phyloP scores from a whole-genome alignment of 345 rosid species.

The Gossypium rotundifolium region DNA sequence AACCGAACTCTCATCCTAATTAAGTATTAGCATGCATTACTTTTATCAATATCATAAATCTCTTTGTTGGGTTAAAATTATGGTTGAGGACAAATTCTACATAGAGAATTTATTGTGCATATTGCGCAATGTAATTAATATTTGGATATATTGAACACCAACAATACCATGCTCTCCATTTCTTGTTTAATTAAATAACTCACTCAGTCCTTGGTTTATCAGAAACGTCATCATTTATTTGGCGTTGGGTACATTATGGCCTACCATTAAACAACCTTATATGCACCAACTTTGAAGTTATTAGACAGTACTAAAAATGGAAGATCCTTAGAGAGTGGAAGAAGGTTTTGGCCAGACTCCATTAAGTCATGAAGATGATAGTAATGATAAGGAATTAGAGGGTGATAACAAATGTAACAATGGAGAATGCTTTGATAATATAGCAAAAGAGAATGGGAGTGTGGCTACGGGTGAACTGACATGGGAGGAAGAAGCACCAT shows the following conservation, averaged over 20 bases:
- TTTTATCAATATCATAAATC: too few species aligned
- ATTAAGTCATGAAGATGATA: constrained; percentile 6
- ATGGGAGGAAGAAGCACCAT: constrained; percentile 17
- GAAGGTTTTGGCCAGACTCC: constrained; percentile 31
- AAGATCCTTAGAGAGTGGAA: constrained; percentile 42
- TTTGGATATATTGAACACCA: too few species aligned
- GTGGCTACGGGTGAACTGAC: neutral
- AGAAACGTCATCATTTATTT: neutral
- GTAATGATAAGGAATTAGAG: too few species aligned
- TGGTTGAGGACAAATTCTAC: too few species aligned
- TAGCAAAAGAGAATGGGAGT: neutral
- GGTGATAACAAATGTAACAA: neutral
- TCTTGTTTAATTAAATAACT: neutral
- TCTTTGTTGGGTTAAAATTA: too few species aligned
- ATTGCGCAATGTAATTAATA: too few species aligned
- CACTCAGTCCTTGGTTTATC: constrained; percentile 1
- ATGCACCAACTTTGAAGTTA: neutral
- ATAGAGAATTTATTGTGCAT: too few species aligned
- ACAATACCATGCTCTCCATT: neutral
- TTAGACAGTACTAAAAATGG: constrained; percentile 16
- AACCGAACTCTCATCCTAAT: too few species aligned
- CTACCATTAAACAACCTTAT: neutral
- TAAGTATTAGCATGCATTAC: too few species aligned
- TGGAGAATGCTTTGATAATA: neutral
- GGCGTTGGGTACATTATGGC: neutral